A percentile compares a stretch with the other conserved stretches of the same genome.
These are phyloP conservation scores for Xylaria grammica DNA, from an alignment of 495 filamentous ascomycete species.

Conservation along the genomic window DNA sequence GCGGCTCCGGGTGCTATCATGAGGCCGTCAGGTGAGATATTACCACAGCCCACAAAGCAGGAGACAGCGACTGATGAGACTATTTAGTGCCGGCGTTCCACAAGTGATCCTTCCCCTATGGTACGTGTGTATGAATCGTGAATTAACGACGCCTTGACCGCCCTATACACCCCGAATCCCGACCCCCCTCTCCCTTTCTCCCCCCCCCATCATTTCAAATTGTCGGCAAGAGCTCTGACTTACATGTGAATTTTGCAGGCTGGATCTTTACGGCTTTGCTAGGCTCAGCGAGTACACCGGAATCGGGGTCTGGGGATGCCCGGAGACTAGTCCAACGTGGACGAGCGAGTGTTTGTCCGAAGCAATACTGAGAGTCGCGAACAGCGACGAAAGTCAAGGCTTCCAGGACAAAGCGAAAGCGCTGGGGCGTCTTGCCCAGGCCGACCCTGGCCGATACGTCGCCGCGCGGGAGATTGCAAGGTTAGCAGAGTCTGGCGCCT, in stretches of 20 bases:
- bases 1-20: constrained; percentile 58
- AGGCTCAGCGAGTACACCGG: constrained; percentile 53
- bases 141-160: background rate
- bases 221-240: too few relatives aligned
- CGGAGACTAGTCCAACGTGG: constrained; percentile 33
- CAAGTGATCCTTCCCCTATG: constrained; percentile 58
- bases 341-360: constrained; percentile 30
- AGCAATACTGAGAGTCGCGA: constrained; percentile 24
- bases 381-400: background rate
- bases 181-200: too few relatives aligned
- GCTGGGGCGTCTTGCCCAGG: background rate
- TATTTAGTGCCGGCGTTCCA: constrained; percentile 50
- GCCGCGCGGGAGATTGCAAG: constrained; percentile 24
- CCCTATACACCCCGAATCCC: too few relatives aligned
- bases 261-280: constrained; percentile 57
- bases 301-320: constrained; percentile 55
- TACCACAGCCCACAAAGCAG: background rate
- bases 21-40: constrained; percentile 55
- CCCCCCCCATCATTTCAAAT: too few relatives aligned
- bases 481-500: constrained; percentile 18
- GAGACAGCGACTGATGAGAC: constrained; percentile 8
- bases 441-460: constrained; percentile 21
- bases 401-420: background rate
- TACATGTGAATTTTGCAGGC: background rate
- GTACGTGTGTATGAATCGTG: constrained; percentile 18